phyloP scores from a whole-genome alignment of 768 basidiomycete genomes.

The Pisolithus albus region DNA sequence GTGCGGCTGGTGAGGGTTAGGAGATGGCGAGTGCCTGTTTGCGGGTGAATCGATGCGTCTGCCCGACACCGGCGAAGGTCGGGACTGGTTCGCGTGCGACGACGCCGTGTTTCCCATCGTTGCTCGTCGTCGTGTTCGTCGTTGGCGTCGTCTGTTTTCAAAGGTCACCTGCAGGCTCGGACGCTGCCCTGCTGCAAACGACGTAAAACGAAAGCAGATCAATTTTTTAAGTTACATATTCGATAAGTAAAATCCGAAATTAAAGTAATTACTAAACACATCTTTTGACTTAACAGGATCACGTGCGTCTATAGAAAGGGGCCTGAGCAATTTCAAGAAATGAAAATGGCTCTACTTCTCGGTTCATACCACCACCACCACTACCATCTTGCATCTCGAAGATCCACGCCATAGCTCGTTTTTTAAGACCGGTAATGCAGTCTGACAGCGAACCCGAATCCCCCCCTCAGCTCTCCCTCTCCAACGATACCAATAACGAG shows the following conservation, averaged over 20 bases:
- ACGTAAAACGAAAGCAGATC: slow-evolving; percentile 23
- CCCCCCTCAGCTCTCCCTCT: background rate
- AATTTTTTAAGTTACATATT: slow-evolving; percentile 5
- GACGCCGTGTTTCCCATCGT: slow-evolving; percentile 31
- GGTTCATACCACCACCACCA: no score
- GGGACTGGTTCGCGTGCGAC: slow-evolving; percentile 24
- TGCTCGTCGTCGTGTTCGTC: slow-evolving; percentile 14
- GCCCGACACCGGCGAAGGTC: slow-evolving; percentile 18
- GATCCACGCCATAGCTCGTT: no score
- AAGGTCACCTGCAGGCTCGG: slow-evolving; percentile 11
- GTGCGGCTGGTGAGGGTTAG: slow-evolving; percentile 42
- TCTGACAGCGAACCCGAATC: background rate
- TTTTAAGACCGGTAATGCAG: no score
- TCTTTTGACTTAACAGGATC: background rate
- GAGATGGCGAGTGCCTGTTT: slow-evolving; percentile 32
- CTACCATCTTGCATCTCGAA: no score
- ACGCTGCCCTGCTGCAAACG: slow-evolving; percentile 19
- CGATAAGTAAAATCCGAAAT: background rate
- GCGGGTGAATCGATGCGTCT: slow-evolving; percentile 21
- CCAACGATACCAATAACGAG: slow-evolving; percentile 7
- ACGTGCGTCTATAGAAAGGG: background rate
- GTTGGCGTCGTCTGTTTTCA: slow-evolving; percentile 3
- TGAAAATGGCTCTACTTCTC: no score
- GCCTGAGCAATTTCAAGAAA: no score
- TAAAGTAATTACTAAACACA: no score